Conservation (phyloP, 495 filamentous ascomycete species). For the Thozetella sp. region DNA sequence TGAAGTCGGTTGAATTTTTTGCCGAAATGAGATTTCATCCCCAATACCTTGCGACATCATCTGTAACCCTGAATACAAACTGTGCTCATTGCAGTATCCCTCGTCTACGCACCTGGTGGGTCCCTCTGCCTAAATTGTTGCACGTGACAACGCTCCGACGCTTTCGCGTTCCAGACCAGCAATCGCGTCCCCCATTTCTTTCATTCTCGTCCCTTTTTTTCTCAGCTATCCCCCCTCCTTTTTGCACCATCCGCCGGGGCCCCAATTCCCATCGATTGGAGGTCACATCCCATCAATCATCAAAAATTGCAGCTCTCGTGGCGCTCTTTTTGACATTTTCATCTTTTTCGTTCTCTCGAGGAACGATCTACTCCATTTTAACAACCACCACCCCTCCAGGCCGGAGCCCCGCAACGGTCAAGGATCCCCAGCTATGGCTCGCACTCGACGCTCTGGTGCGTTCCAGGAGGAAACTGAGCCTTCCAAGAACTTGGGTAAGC, state of each 20-base stretch:
- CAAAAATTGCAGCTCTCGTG: too few species aligned
- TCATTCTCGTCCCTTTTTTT: neutral
- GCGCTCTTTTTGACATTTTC: neutral
- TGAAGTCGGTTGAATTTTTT: too few species aligned
- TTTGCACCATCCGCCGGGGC: neutral
- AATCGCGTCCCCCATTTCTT: slow-evolving; percentile 1
- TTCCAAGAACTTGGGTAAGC: neutral
- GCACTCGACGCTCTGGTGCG: neutral
- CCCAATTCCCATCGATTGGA: neutral
- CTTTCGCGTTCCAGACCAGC: neutral
- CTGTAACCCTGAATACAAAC: neutral
- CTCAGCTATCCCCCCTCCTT: neutral
- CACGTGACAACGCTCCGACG: slow-evolving; percentile 1
- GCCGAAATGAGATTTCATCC: too few species aligned
- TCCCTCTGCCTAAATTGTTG: neutral
- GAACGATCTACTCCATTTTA: neutral
- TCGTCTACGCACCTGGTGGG: neutral
- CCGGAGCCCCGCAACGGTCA: neutral
- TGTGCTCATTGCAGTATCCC: neutral
- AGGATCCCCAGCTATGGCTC: neutral
- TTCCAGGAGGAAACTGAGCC: neutral
- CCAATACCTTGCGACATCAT: too few species aligned
- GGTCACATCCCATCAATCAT: neutral
- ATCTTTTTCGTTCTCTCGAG: neutral
- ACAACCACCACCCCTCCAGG: neutral